Evolutionary conservation across 257 asterid genomes (phyloP).

Genomic region (Capsicum rhomboideum): DNA sequence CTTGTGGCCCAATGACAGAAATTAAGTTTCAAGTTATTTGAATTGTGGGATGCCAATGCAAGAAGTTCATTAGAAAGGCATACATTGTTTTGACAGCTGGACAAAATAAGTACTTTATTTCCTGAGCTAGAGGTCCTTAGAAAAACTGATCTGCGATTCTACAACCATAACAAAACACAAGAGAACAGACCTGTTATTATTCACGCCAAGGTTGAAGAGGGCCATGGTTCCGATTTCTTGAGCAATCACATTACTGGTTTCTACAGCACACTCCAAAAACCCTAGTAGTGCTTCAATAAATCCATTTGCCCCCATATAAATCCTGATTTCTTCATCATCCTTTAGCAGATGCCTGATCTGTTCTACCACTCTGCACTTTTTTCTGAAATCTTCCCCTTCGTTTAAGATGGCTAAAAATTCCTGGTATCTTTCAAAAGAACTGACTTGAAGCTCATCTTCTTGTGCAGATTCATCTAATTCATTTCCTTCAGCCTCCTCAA

Average conservation of each 20-base stretch:
- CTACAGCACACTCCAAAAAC: constrained; percentile 67
- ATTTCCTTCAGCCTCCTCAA: constrained; percentile 68
- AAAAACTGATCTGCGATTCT: background rate
- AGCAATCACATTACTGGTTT: constrained; percentile 50
- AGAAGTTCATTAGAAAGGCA: background rate
- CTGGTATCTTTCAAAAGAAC: constrained; percentile 40
- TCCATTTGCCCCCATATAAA: constrained; percentile 94
- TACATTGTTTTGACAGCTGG: background rate
- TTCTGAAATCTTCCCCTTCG: constrained; percentile 41
- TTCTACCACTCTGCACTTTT: constrained; percentile 71
- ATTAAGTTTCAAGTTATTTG: background rate
- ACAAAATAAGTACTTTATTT: background rate
- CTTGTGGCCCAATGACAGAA: background rate
- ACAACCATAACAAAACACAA: background rate
- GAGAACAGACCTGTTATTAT: constrained; percentile 79
- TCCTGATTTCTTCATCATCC: constrained; percentile 94
- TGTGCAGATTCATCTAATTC: constrained; percentile 45
- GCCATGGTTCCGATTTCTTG: constrained; percentile 97
- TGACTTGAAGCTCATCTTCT: constrained; percentile 42
- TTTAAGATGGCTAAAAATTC: constrained; percentile 47
- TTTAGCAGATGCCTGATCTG: constrained; percentile 74
- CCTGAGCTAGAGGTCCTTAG: background rate
- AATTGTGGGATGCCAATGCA: background rate
- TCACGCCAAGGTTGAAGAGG: constrained; percentile 94
- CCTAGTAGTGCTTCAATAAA: constrained; percentile 67